A percentile compares a stretch with the other conserved stretches of the same genome.
Conservation (phyloP, 208 protist species). For the Leishmania turanica region DNA sequence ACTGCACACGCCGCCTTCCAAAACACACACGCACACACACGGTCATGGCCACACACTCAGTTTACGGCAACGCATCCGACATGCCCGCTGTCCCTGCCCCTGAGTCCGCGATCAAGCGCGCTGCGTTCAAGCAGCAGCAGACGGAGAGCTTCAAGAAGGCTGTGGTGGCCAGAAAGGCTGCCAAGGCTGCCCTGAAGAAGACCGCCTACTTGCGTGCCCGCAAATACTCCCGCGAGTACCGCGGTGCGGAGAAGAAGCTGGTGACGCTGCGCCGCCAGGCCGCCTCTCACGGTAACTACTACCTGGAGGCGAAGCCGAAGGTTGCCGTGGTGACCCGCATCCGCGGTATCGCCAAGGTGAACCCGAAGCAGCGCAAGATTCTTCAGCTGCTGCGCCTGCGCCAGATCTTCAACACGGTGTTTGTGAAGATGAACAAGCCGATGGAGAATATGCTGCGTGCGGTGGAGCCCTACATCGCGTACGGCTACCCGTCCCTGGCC, state of each 20-base stretch:
- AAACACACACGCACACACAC: background rate
- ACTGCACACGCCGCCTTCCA: too few relatives aligned
- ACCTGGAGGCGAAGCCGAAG: conserved; percentile 98
- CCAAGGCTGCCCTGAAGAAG: conserved; percentile 75
- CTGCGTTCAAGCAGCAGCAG: conserved; percentile 91
- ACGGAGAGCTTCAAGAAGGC: conserved; percentile 91
- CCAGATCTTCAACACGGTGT: conserved; percentile 99
- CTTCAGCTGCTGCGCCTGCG: conserved; percentile 98
- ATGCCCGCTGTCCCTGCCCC: conserved; percentile 87
- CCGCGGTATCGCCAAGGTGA: conserved; percentile 98
- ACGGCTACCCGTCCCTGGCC: conserved; percentile 98
- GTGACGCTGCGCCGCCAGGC: conserved; percentile 92
- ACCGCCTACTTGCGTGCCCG: conserved; percentile 69
- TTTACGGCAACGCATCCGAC: conserved; percentile 15
- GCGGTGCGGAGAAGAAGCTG: conserved; percentile 81
- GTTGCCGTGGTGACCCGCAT: conserved; percentile 99
- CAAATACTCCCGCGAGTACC: conserved; percentile 98
- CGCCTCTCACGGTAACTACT: conserved; percentile 95
- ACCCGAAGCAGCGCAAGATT: conserved; percentile 98
- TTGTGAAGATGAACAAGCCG: conserved; percentile 99
- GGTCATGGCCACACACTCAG: background rate
- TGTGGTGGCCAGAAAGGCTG: conserved; percentile 68
- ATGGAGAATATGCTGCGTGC: conserved; percentile 99
- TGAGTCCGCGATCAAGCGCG: conserved; percentile 90
- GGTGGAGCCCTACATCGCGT: conserved; percentile 99